Evolutionary conservation across 2,329 filamentous ascomycete genomes (phyloP).

Genomic region (Colletotrichum abscissum): DNA sequence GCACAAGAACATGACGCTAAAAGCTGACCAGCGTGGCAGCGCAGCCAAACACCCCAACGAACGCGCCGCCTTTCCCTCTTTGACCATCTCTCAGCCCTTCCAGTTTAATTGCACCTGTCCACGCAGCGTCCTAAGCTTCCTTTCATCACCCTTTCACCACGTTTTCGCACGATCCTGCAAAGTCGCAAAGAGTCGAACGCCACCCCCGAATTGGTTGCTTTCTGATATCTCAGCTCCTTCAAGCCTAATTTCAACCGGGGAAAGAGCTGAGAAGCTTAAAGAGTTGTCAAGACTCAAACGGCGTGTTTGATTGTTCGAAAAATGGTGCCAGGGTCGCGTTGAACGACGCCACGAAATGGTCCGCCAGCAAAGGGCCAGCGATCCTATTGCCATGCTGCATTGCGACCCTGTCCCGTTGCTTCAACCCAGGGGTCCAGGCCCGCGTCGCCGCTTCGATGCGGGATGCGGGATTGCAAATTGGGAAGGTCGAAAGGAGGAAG

Average conservation of each 20-base stretch:
- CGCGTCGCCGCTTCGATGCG: background rate
- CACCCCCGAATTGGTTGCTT: background rate
- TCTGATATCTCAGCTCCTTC: background rate
- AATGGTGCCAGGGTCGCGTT: background rate
- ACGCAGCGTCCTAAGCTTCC: background rate
- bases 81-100: background rate
- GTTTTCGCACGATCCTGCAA: background rate
- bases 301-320: background rate
- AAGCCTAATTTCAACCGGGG: background rate
- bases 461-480: background rate
- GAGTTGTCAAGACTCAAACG: background rate
- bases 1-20: conserved; percentile 4
- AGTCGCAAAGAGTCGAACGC: background rate
- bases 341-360: background rate
- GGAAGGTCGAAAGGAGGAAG: background rate
- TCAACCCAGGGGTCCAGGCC: background rate
- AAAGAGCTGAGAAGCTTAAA: background rate
- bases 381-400: background rate
- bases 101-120: background rate
- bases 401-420: background rate
- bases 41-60: background rate
- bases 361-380: background rate
- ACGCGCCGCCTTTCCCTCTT: background rate
- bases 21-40: background rate
- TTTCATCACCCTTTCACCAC: background rate